phyloP scores from a whole-genome alignment of 2,329 filamentous ascomycete species.

The Pseudogymnoascus sp. region DNA sequence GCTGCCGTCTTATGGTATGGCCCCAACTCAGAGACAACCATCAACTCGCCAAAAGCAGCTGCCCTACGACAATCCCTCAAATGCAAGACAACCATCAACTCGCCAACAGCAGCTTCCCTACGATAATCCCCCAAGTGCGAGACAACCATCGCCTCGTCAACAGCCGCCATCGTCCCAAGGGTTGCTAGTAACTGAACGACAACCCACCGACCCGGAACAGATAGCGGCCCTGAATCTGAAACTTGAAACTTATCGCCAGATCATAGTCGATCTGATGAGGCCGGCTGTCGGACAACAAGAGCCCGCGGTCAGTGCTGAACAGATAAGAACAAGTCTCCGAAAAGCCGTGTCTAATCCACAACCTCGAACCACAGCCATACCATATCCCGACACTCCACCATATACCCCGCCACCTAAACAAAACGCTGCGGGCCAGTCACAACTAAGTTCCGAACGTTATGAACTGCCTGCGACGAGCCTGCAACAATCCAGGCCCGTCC shows the following conservation, averaged over 20 bases:
- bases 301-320: neutral
- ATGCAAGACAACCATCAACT: neutral
- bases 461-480: neutral
- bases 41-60: neutral
- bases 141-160: neutral
- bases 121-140: neutral
- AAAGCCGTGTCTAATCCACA: neutral
- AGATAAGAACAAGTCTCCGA: neutral
- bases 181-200: neutral
- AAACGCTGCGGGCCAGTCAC: neutral
- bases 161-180: neutral
- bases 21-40: neutral
- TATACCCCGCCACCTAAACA: neutral
- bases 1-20: neutral
- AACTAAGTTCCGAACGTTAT: neutral
- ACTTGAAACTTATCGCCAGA: neutral
- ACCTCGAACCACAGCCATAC: neutral
- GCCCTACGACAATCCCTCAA: neutral
- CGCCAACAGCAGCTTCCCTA: neutral
- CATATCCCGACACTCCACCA: neutral
- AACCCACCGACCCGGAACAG: neutral
- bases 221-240: slow-evolving; percentile 1
- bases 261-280: neutral
- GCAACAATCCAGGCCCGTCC: neutral
- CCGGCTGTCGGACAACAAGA: neutral